Evolutionary conservation across 1,139 yeast genomes (phyloP), one percentile per base, ranked within the genome.

Genomic region (Saccharomyces pastorianus): DNA sequence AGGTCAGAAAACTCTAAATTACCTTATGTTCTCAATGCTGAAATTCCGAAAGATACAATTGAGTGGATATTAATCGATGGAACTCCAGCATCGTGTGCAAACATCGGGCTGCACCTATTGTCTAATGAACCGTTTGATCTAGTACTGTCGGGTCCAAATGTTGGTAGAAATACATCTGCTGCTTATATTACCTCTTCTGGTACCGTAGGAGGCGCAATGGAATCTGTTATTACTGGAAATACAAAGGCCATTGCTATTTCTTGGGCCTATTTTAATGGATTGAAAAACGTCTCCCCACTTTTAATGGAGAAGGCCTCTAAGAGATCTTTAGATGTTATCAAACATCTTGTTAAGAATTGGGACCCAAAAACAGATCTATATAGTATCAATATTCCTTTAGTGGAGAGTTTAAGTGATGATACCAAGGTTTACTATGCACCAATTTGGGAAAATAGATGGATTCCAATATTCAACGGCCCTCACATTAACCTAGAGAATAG

Each of bases 121-220:
- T 73, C 78, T 20, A 78, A 78, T 58, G 76, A 77, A 11, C 85
- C 87, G 0, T 81, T 89, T 26, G 98, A 93, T 71, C 74, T 93
- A 59, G 96, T 93, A 3, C 71, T 93, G 20, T 86, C 96, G 54
- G 99, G 99, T 0, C 99, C 99, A 7, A 93, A 93, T 69, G 93
- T 86, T 62, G 99, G 99, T 28, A 82, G 96, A 66, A 93, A 93
- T 70, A 84, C 96, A 2, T 82, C 93, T 42, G 89, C 95, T n/a
- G 80, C 93, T 49, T 93, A 90, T 69, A 87, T 90, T 55, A 79
- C 93, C 64, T 83, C 96, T 9, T 85, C 95, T 62, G 99, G 99
- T n/a, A 93, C 99, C 1, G 87, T 93, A 28, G 99, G 99, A 27
- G 98, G 96, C 1, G 95, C 97, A 0, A 82, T 91, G 90, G 99